Evolutionary conservation across 768 basidiomycete species (phyloP).

Genomic region (Mrakia hoshinonis): DNA sequence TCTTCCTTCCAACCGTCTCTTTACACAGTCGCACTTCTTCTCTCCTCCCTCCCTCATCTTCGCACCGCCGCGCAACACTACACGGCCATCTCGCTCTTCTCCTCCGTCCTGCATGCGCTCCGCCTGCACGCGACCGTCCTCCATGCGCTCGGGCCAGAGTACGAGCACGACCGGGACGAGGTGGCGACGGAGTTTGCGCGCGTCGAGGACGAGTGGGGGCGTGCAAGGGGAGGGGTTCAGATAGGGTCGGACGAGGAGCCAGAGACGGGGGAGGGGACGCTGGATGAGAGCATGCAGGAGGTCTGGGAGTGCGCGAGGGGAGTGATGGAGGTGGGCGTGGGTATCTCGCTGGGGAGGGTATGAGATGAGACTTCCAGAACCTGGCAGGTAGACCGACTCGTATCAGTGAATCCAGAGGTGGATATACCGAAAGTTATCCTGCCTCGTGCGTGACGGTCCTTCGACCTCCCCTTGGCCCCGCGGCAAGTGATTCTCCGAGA

Average conservation of each 20-base stretch:
- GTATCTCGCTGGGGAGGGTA: slow-evolving; percentile 11
- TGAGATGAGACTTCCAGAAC: too few species aligned
- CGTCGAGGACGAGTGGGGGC: slow-evolving; percentile 17
- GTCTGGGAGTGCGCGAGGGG: slow-evolving; percentile 12
- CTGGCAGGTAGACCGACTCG: too few species aligned
- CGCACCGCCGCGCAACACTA: neutral
- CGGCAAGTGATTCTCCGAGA: neutral
- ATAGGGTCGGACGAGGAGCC: neutral
- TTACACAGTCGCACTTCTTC: neutral
- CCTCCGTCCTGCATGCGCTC: slow-evolving; percentile 6
- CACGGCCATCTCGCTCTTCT: neutral
- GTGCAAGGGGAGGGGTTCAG: neutral
- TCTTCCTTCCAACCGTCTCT: neutral
- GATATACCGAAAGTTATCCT: too few species aligned
- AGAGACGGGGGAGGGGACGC: neutral
- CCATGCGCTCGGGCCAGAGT: neutral
- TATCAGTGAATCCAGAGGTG: too few species aligned
- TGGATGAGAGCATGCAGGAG: slow-evolving; percentile 2
- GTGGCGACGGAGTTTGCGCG: neutral
- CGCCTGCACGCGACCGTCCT: slow-evolving; percentile 7
- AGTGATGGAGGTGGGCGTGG: neutral
- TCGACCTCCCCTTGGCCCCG: too few species aligned
- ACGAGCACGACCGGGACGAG: slow-evolving; percentile 6
- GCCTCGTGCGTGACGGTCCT: too few species aligned
- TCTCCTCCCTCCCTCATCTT: neutral